Percentiles rank a stretch among this genome's conserved stretches.
Evolutionary conservation across 305 asterid genomes (phyloP).

Genomic region (Fraxinus sp.): DNA sequence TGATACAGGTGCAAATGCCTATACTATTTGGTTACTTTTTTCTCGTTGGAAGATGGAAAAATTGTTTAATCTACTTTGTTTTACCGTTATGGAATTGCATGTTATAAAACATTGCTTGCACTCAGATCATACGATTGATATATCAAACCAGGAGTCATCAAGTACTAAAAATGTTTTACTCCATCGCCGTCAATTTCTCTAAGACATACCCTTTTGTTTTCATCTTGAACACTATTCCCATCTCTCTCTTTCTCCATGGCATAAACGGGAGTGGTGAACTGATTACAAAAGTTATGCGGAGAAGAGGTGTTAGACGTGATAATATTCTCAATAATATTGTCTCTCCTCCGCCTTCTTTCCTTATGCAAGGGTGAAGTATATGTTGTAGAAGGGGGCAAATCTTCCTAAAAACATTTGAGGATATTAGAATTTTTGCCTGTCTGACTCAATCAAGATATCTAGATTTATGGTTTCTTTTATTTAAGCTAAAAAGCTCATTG

Average conservation of each 20-base stretch:
- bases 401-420: background rate
- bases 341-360: background rate
- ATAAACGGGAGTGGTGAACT: background rate
- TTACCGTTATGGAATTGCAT: background rate
- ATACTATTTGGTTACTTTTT: background rate
- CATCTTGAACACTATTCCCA: conserved; percentile 15
- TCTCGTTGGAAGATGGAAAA: background rate
- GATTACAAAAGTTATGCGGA: background rate
- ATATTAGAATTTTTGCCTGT: background rate
- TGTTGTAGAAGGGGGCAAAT: background rate
- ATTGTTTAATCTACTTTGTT: background rate
- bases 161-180: background rate
- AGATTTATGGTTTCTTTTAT: background rate
- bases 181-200: background rate
- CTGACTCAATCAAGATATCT: background rate
- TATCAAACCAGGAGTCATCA: background rate
- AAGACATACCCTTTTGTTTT: conserved; percentile 12
- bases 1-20: background rate
- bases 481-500: background rate
- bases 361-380: background rate
- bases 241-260: conserved; percentile 11
- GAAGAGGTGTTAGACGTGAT: background rate
- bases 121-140: background rate
- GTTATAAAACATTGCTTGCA: background rate
- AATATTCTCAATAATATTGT: background rate